Conservation (phyloP, 169 alveolate genomes). For the Blepharisma undulans region DNA sequence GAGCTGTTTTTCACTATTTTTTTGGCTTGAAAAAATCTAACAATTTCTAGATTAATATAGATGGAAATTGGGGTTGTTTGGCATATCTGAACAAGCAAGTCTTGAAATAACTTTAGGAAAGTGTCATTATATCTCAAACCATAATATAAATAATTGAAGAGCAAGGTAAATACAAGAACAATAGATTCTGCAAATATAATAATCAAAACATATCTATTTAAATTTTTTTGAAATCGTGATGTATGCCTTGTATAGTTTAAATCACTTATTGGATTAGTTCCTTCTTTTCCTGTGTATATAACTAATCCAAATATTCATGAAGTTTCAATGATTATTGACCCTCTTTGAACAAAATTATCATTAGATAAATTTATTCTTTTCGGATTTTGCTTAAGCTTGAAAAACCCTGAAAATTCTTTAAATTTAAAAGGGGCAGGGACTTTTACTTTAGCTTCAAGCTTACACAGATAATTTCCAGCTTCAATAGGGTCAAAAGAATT, state of each 20-base stretch:
- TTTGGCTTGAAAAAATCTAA: conserved; percentile 89
- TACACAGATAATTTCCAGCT: not conserved
- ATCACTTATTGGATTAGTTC: conserved; percentile 54
- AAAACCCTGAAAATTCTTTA: conserved; percentile 8
- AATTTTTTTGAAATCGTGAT: conserved; percentile 72
- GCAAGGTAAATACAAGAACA: not conserved
- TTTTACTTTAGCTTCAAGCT: not conserved
- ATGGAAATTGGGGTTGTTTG: conserved; percentile 95
- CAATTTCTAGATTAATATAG: conserved; percentile 92
- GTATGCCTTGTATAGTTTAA: conserved; percentile 34
- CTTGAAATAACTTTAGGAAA: conserved; percentile 30
- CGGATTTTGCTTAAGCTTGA: not conserved
- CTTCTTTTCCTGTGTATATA: conserved; percentile 82
- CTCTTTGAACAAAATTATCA: conserved; percentile 53
- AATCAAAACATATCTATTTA: not conserved
- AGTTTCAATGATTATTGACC: conserved; percentile 80
- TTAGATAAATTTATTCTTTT: not conserved
- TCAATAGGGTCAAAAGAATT: not conserved
- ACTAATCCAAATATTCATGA: conserved; percentile 79
- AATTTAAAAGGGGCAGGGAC: not conserved
- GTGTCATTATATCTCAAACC: not conserved
- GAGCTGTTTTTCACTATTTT: conserved; percentile 69
- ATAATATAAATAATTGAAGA: not conserved
- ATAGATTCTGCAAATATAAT: not conserved
- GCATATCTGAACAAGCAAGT: conserved; percentile 86